Base-by-base conservation (phyloP, 2,329 filamentous ascomycete genomes). In the Ambrosiella cleistominuta region DNA sequence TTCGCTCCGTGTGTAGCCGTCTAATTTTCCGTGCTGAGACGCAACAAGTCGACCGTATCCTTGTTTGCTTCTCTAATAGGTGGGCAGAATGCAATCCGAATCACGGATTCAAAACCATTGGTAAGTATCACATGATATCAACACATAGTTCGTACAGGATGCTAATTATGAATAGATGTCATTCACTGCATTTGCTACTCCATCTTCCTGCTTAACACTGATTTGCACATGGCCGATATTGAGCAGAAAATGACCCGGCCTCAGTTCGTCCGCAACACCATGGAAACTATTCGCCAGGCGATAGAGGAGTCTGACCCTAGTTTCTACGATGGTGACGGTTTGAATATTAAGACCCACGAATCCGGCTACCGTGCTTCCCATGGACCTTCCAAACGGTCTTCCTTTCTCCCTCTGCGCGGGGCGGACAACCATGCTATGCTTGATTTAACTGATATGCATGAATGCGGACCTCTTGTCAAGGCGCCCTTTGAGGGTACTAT, bases 161-260 rank as follows among this genome's bases (percentile, higher is more conserved):
- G 62, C 19, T 11, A 6, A 27, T 8, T 11, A 13, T 40, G 27
- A 61, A 39, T 57, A 86, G 91, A 97, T 72, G 86, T 97, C 53
- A 90, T 98, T 15, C 91, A 98, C 68, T 96, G 90, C 27, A 94
- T 97, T 62, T 94, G 88, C 71, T 98, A 97, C 70, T 96, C 93
- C 0, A 82, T 98, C 63, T 83, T 98, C 66, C 77, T 98, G 9
- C 77, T 98, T 62, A 98, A 98, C 66, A 98, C 93, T 39, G 93
- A 98, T 72, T 75, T 98, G 58, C 91, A 98, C 66, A 70, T 97
- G 66, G 93, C 91, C 60, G 90, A 97, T 66, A 95, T 97, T 64
- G 89, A 95, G 62, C 82, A 86, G 65, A 95, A 95, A 73, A 98
- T 98, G 93, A 97, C 91, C 1, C 82, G 86, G 58, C 84, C 78